Base-by-base conservation (phyloP, 805 yeast species). In the Ogataea nonfermentans region DNA sequence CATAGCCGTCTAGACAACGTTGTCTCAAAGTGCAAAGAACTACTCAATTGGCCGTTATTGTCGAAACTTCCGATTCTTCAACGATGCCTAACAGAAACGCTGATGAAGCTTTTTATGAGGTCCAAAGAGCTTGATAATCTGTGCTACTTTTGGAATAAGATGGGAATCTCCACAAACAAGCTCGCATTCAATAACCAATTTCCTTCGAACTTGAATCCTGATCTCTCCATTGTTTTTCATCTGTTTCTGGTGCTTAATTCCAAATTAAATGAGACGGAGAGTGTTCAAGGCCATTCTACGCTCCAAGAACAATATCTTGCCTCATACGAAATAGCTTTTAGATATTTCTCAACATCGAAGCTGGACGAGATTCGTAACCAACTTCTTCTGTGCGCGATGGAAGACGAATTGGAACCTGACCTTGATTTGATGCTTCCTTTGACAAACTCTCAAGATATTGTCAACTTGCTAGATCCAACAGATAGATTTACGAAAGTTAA, bases 11-110 rank as follows among this genome's bases (percentile, higher is more conserved):
- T 57, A 11, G 53, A 49, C 16, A 35, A 48, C 10, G 37, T 48
- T 1, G 17, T 53, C 1, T 38, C 41, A 3, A 54, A 53, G 32
- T 51, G 59, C 26, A 52, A 48, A 32, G 56, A 56, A 4, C 34
- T 62, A 8, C 41, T 63, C 4, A 59, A 53, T 25, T 62, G 65
- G 63, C 40, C 58, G 1, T 31, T 58, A 8, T 40, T 63, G 9
- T 11, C 33, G 1, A 49, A 47, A 15, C 57, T 62, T 17, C 49
- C 56, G 1, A 27, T 42, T 1, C 35, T 62, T 9, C 67, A 62
- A 33, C 26, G 54, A 0, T 29, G 49, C 3, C 30, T 63, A 12
- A 49, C 66, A 2, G 56, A 53, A 29, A 44, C 56, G 2, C 30
- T 62, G 17, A 41, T 63, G 45, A 56, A 53, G 31, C 19, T 57